phyloP scores from a whole-genome alignment of 495 filamentous ascomycete genomes.

The Parathielavia appendiculata region DNA sequence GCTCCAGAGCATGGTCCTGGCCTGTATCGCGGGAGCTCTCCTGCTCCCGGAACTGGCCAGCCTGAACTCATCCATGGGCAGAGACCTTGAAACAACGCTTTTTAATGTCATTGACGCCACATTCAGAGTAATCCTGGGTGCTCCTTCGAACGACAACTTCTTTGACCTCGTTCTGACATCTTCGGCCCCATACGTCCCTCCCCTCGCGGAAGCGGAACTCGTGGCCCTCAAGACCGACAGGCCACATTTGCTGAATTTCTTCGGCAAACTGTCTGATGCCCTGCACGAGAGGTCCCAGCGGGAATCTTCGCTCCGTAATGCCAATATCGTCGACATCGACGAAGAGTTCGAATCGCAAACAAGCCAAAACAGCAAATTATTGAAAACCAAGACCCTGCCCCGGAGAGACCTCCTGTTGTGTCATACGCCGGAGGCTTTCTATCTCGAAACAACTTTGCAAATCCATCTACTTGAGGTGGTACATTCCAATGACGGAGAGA shows the following conservation, averaged over 20 bases:
- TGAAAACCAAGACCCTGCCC: slow-evolving; percentile 35
- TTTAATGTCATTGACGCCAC: slow-evolving; percentile 32
- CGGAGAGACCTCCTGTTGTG: slow-evolving; percentile 45
- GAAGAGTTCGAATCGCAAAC: slow-evolving; percentile 57
- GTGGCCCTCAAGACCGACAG: slow-evolving; percentile 29
- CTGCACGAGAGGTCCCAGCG: slow-evolving; percentile 41
- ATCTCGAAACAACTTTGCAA: slow-evolving; percentile 37
- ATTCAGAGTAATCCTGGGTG: slow-evolving; percentile 31
- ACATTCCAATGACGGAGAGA: slow-evolving; percentile 29
- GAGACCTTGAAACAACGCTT: slow-evolving; percentile 36
- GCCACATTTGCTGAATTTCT: slow-evolving; percentile 33
- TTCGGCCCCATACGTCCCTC: slow-evolving; percentile 38
- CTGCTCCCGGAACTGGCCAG: slow-evolving; percentile 41
- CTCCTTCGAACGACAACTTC: slow-evolving; percentile 33
- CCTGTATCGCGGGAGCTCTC: slow-evolving; percentile 39
- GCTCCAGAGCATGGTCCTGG: slow-evolving; percentile 43
- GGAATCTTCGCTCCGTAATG: slow-evolving; percentile 26
- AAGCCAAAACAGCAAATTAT: slow-evolving; percentile 40
- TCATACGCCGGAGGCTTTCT: slow-evolving; percentile 47
- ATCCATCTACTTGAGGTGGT: slow-evolving; percentile 41
- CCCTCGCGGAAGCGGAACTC: slow-evolving; percentile 29
- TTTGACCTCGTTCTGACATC: slow-evolving; percentile 34
- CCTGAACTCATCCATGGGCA: slow-evolving; percentile 37
- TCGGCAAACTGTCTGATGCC: slow-evolving; percentile 38
- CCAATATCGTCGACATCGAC: slow-evolving; percentile 75